Conservation (phyloP, 139 green algal genomes). For the Closterium sp. region DNA sequence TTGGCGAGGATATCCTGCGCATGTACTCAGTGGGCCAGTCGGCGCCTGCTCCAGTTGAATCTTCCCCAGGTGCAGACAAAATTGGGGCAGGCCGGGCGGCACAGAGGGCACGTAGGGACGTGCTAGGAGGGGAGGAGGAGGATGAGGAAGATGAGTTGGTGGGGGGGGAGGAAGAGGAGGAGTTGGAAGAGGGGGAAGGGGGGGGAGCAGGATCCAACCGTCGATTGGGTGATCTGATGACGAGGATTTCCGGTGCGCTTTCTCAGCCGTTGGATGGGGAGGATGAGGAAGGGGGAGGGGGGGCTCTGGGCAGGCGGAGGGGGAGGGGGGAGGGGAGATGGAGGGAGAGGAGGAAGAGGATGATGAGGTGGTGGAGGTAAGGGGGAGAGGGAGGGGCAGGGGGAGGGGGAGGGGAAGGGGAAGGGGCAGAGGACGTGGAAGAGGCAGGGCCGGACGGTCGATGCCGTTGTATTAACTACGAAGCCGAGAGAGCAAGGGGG, state of each 20-base stretch:
- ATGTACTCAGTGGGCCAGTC: background rate
- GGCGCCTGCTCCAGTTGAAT: background rate
- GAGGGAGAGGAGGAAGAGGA: background rate
- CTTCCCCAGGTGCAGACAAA: background rate
- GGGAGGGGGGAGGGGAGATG: too few species aligned
- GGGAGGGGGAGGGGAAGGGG: background rate
- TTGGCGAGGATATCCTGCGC: background rate
- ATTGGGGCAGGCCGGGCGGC: background rate
- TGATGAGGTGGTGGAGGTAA: background rate
- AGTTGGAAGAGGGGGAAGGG: background rate
- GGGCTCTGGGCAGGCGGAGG: too few species aligned
- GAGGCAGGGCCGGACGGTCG: background rate
- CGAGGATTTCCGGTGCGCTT: background rate
- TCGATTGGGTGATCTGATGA: background rate
- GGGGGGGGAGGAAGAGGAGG: background rate
- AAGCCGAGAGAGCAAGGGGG: too few species aligned
- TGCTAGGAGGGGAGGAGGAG: background rate
- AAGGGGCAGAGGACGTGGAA: background rate
- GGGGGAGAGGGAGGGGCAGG: background rate
- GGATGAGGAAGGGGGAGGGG: background rate
- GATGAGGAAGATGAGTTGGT: background rate
- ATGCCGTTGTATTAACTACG: background rate
- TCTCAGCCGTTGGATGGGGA: background rate
- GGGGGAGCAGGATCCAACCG: background rate
- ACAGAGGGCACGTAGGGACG: background rate